Base-by-base conservation (phyloP, 805 yeast genomes). In the Saccharomyces eubayanus region DNA sequence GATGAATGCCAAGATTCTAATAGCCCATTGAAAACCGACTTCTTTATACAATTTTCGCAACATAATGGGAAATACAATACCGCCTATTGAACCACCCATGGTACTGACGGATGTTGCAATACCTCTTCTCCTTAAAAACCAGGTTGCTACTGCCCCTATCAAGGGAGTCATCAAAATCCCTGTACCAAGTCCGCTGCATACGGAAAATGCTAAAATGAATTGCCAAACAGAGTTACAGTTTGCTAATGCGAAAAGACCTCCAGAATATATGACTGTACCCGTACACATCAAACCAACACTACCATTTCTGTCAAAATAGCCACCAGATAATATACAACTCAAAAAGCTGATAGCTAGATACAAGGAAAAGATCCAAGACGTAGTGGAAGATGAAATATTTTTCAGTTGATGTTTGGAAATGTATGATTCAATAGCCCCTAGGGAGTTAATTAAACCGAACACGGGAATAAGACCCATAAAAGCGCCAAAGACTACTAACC, bases 341-440 rank as follows among this genome's bases (percentile, higher is more conserved):
- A 77, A 66, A 58, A 78, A 81, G 10, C 82, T 73, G 41, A 82
- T 64, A 10, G 80, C 74, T 54, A 79, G 68, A 65, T 77, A 83
- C 43, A 84, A 70, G 12, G 89, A 83, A 60, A 85, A 85, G 53
- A 85, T 80, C 89, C 89, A 83, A 1, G 87, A 77, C 1, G 81
- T 74, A 0, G 80, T 72, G 0, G 85, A 75, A 0, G 81, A 73
- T 6, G 78, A 68, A 1, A 75, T 74, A 31, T 72, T 58, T 0
- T 72, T 74, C 60, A 85, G 68, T 66, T 85, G 90, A 68, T 85
- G 64, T 49, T 62, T 57, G 1, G 74, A 74, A 6, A 85, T 77
- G 59, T 84, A 83, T 0, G 85, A 77, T 68, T 85, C 84, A 46
- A 85, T 75, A 1, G 85, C 86, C 59, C 91, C 89, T 27, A 82